A percentile compares a stretch with the other conserved stretches of the same genome.
Conservation (phyloP, 176 grass and related monocot species). For the Eleusine indica region DNA sequence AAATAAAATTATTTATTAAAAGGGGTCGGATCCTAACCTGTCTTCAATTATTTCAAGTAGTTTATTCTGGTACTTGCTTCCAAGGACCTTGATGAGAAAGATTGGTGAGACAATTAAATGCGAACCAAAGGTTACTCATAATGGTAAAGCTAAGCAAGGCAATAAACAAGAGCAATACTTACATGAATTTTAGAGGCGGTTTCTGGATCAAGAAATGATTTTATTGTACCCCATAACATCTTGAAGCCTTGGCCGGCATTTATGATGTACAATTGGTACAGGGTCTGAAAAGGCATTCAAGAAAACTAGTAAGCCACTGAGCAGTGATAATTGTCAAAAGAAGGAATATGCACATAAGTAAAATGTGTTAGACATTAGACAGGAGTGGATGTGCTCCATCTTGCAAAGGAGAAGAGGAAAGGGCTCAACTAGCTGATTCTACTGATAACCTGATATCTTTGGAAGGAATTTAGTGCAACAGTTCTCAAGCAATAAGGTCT, state of each 20-base stretch:
- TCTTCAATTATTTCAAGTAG: slow-evolving; percentile 88
- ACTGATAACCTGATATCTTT: not conserved
- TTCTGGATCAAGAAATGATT: slow-evolving; percentile 96
- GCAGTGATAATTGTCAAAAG: slow-evolving; percentile 32
- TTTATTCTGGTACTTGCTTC: slow-evolving; percentile 82
- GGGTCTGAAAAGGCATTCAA: slow-evolving; percentile 58
- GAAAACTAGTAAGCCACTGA: slow-evolving; percentile 21
- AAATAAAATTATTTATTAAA: slow-evolving; percentile 33
- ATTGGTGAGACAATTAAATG: slow-evolving; percentile 24
- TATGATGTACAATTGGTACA: slow-evolving; percentile 75
- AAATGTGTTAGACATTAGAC: not conserved
- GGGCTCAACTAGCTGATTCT: not conserved
- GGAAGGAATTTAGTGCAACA: not conserved
- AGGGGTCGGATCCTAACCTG: slow-evolving; percentile 49
- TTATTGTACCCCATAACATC: slow-evolving; percentile 89
- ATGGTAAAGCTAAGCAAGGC: not conserved
- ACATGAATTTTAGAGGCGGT: slow-evolving; percentile 97
- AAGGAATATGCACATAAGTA: not conserved
- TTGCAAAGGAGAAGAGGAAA: not conserved
- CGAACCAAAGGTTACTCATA: slow-evolving; percentile 17
- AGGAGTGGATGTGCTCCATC: not conserved
- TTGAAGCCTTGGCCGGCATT: slow-evolving; percentile 96
- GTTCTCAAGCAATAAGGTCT: not conserved
- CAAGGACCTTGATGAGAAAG: slow-evolving; percentile 73
- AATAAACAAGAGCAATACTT: slow-evolving; percentile 27